phyloP scores from a whole-genome alignment of 169 alveolate genomes.

The Babesia bigemina region DNA sequence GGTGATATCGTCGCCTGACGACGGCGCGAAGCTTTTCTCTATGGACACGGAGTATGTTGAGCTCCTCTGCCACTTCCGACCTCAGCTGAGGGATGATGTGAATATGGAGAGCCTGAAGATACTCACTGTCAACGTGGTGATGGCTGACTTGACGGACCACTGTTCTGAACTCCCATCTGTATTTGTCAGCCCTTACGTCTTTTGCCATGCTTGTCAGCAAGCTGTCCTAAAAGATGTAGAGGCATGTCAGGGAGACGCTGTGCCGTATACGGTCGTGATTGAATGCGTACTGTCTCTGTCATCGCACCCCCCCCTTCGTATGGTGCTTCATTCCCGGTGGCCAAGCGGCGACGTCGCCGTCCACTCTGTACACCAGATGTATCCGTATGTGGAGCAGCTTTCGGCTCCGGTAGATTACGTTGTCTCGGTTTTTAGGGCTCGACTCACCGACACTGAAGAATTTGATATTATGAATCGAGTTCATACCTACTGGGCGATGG shows the following conservation, averaged over 20 bases:
- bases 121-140: conserved; percentile 5
- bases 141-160: background rate
- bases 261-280: conserved; percentile 29
- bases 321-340: conserved; percentile 28
- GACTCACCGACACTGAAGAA: conserved; percentile 15
- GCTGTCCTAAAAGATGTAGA: conserved; percentile 14
- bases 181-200: background rate
- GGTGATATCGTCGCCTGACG: conserved; percentile 20
- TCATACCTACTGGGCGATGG: conserved; percentile 40
- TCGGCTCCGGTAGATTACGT: background rate
- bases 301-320: conserved; percentile 16
- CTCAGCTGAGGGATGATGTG: conserved; percentile 19
- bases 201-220: conserved; percentile 15
- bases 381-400: background rate
- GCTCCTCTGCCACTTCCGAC: conserved; percentile 40
- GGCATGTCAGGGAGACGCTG: background rate
- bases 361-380: background rate
- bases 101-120: conserved; percentile 21
- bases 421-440: background rate
- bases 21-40: conserved; percentile 39
- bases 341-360: conserved; percentile 30
- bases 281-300: conserved; percentile 17
- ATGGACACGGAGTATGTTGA: conserved; percentile 51
- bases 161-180: background rate
- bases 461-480: background rate